Conservation (phyloP, 1,139 yeast species). For the Pichia sp. region DNA sequence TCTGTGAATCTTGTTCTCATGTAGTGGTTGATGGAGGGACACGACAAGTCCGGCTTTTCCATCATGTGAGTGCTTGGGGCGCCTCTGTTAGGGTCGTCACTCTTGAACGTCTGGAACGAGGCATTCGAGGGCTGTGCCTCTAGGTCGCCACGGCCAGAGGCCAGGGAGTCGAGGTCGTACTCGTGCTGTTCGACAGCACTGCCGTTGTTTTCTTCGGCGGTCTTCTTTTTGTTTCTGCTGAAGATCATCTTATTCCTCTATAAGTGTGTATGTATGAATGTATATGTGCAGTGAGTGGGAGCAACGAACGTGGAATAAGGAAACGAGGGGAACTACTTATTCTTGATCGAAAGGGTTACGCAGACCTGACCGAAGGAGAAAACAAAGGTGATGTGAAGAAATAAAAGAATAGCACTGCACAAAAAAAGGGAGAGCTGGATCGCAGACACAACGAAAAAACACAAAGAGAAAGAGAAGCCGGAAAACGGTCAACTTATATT, state of each 20-base stretch:
- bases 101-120: conserved; percentile 18
- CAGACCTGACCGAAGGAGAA: neutral
- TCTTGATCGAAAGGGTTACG: neutral
- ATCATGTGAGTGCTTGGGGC: conserved; percentile 8
- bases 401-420: neutral
- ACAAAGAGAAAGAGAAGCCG: no score
- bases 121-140: conserved; percentile 8
- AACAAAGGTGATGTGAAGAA: neutral
- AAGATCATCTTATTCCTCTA: neutral
- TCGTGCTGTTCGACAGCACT: neutral
- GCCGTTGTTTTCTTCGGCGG: neutral
- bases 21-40: conserved; percentile 34
- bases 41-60: conserved; percentile 30
- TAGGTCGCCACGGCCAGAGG: neutral
- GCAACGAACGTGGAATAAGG: neutral
- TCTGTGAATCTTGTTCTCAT: conserved; percentile 40
- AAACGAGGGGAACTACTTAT: neutral
- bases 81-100: conserved; percentile 10
- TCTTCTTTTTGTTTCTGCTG: neutral
- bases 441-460: no score
- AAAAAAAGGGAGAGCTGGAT: neutral
- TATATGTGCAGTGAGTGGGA: neutral
- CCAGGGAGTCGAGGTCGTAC: neutral
- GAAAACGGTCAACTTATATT: no score
- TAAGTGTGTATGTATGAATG: neutral